Conservation (phyloP, 2,329 filamentous ascomycete species). For the Fusarium sp. region DNA sequence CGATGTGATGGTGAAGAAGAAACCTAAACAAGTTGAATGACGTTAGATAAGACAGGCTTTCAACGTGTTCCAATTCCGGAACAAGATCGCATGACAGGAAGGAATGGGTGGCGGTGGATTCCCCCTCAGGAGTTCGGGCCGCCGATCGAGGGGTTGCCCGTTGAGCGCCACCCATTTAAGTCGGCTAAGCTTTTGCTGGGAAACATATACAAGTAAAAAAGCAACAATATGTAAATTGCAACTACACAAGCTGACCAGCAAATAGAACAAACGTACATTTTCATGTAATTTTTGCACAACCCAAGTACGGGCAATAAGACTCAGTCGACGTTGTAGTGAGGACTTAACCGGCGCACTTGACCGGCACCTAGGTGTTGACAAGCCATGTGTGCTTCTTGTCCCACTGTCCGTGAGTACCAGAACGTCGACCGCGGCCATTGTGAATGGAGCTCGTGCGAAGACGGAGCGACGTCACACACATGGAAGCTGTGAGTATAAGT, state of each 20-base stretch:
- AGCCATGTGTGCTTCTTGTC: slow-evolving; percentile 58
- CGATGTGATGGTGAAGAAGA: slow-evolving; percentile 31
- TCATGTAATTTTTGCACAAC: slow-evolving; percentile 43
- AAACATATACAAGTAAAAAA: slow-evolving; percentile 10
- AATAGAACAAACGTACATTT: slow-evolving; percentile 40
- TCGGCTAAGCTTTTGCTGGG: slow-evolving; percentile 35
- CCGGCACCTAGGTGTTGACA: slow-evolving; percentile 52
- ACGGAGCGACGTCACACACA: slow-evolving; percentile 62
- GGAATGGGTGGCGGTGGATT: slow-evolving; percentile 44
- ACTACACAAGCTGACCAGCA: slow-evolving; percentile 1
- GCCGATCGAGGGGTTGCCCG: slow-evolving; percentile 44
- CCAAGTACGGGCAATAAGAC: slow-evolving; percentile 54
- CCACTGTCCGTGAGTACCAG: slow-evolving; percentile 59
- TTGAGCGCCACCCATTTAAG: slow-evolving; percentile 43
- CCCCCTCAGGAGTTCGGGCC: slow-evolving; percentile 44
- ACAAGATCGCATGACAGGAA: slow-evolving; percentile 22
- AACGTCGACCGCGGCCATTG: slow-evolving; percentile 68
- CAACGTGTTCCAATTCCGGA: slow-evolving; percentile 35
- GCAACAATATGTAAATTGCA: slow-evolving; percentile 13
- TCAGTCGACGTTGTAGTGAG: slow-evolving; percentile 46
- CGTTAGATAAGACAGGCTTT: slow-evolving; percentile 45
- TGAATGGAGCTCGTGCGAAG: slow-evolving; percentile 62
- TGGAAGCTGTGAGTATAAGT: slow-evolving; percentile 59
- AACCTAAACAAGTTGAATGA: slow-evolving; percentile 34
- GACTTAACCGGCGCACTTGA: slow-evolving; percentile 48